These are phyloP conservation scores for Mycotypha africana DNA, from an alignment of 371 early-diverging fungal species.

Conservation along the genomic window DNA sequence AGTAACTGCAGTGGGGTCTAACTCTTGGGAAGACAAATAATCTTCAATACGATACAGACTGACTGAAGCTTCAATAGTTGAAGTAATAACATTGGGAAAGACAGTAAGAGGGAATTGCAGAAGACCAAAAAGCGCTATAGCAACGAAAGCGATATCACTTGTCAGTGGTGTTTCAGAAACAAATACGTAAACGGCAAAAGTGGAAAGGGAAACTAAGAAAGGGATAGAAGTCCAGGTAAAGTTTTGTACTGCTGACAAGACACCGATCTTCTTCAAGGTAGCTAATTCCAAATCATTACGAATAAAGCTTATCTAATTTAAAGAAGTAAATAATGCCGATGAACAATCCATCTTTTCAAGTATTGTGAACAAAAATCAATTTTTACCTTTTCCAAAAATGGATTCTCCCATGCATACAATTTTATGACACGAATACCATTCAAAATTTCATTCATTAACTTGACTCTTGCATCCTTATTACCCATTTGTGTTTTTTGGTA, in stretches of 20 bases:
- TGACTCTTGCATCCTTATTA: slow-evolving; percentile 86
- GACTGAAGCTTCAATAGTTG: slow-evolving; percentile 81
- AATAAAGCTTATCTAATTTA: slow-evolving; percentile 51
- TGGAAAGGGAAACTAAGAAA: slow-evolving; percentile 80
- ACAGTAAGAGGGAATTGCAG: slow-evolving; percentile 87
- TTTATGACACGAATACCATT: slow-evolving; percentile 93
- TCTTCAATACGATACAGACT: slow-evolving; percentile 74
- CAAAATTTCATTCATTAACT: slow-evolving; percentile 89
- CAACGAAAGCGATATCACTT: slow-evolving; percentile 77
- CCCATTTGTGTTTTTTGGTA: slow-evolving; percentile 85
- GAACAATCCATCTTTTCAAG: too few relatives aligned
- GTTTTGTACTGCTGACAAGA: slow-evolving; percentile 53
- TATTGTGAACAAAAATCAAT: slow-evolving; percentile 20
- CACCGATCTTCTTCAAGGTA: slow-evolving; percentile 72
- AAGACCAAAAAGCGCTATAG: slow-evolving; percentile 89
- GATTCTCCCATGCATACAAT: slow-evolving; percentile 74
- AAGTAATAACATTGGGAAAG: slow-evolving; percentile 56
- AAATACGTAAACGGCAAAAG: slow-evolving; percentile 77
- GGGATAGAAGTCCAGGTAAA: slow-evolving; percentile 79
- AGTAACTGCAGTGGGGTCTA: slow-evolving; percentile 62
- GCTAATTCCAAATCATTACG: slow-evolving; percentile 74
- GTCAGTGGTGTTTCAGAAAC: slow-evolving; percentile 59
- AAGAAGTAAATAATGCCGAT: not conserved
- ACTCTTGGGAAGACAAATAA: slow-evolving; percentile 72
- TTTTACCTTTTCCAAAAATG: slow-evolving; percentile 50